Evolutionary conservation across 73 alveolate species (phyloP), one percentile per base, ranked within the genome.

Genomic region (Stentor coeruleus): DNA sequence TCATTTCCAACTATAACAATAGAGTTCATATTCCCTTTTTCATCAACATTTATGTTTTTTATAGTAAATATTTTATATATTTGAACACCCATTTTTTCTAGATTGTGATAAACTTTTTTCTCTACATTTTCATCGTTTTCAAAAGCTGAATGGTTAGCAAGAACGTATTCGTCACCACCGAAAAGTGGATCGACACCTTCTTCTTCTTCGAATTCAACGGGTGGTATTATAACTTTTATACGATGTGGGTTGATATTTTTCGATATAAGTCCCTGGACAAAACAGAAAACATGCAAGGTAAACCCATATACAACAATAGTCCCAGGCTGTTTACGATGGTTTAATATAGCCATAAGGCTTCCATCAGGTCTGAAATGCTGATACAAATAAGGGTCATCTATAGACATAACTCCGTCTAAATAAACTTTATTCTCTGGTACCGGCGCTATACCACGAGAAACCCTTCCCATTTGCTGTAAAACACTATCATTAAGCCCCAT

Each of bases 401-500:
- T 86, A 0, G 94, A 83, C 41, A 90, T 59, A 0, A 94, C 83
- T 6, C 97, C 97, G 39, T 94, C 94, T 39, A 87, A 79, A 26
- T 86, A 77, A 41, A 77, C 77, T 41, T 90, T 84, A 76, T 85
- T 89, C 73, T 90, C 88, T 31, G 93, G 93, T 39, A 82, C 40
- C 0, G 97, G 95, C 20, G 96, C 92, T 20, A 92, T 74, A 35
- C 98, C 98, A 75, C 92, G 83, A 20, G 93, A 81, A 0, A 91
- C 88, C 49, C 83, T 80, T 40, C 95, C 95, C 41, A 91, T 40
- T 38, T 85, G 57, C 58, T 92, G 58, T 58, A 94, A 76, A 35
- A 93, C 91, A 59, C 92, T 89, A 82, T 97, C 99, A 83, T 95
- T 94, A 59, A 97, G 88, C 42, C 99, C 99, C 91, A 97, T 95